Evolutionary conservation across 2,329 filamentous ascomycete species (phyloP).

Genomic region (Aspergillus pseudoviridinutans): DNA sequence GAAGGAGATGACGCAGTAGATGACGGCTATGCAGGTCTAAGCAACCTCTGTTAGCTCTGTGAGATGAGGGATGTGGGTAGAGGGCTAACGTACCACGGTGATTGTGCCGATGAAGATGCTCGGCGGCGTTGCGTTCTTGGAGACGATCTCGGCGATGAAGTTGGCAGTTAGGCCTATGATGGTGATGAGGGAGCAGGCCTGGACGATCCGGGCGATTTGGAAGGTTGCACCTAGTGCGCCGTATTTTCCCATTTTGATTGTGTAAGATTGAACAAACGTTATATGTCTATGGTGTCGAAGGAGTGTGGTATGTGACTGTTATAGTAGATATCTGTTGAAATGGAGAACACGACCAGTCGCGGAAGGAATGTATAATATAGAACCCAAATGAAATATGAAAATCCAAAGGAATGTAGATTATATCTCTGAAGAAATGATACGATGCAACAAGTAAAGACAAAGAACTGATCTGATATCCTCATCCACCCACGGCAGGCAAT

Average conservation of each 20-base stretch:
- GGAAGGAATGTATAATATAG: neutral
- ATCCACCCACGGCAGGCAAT: neutral
- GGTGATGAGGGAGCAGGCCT: constrained; percentile 67
- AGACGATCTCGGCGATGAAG: constrained; percentile 74
- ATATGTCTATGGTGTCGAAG: neutral
- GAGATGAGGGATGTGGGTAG: neutral
- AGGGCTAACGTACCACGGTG: constrained; percentile 62
- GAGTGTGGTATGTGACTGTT: neutral
- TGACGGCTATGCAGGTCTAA: constrained; percentile 70
- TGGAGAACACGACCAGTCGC: neutral
- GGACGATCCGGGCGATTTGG: constrained; percentile 66
- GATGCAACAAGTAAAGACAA: neutral
- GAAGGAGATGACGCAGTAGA: constrained; percentile 76
- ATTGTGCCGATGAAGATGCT: constrained; percentile 73
- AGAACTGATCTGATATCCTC: neutral
- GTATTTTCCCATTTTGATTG: constrained; percentile 38
- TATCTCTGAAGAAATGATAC: neutral
- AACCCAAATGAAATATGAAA: neutral
- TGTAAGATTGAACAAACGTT: neutral
- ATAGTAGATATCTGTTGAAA: neutral
- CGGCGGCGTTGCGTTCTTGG: constrained; percentile 61
- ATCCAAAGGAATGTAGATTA: neutral
- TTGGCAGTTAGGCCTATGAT: constrained; percentile 78
- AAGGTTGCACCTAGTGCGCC: constrained; percentile 77
- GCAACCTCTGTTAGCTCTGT: constrained; percentile 15